These are phyloP conservation scores for Posidonia oceanica DNA, from an alignment of 116 monocot species.

Conservation along the genomic window DNA sequence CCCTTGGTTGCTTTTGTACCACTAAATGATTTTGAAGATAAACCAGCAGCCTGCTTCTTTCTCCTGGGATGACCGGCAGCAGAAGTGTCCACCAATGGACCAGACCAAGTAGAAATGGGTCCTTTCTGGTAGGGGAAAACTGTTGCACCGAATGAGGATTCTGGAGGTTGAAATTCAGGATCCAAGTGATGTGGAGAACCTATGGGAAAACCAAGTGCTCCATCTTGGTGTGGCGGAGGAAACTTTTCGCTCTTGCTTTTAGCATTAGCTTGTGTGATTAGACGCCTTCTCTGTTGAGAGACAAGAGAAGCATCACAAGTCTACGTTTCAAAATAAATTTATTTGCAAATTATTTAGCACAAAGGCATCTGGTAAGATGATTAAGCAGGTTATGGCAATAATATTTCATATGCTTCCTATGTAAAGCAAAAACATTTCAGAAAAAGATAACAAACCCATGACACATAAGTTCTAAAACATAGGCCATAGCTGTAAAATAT, in stretches of 20 bases:
- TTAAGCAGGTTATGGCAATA: no score
- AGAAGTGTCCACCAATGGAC: conserved; percentile 41
- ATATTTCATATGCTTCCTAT: no score
- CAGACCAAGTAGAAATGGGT: conserved; percentile 45
- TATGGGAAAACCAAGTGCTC: conserved; percentile 52
- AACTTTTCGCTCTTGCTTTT: conserved; percentile 95
- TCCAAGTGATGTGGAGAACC: conserved; percentile 50
- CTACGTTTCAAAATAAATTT: no score
- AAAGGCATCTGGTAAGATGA: not conserved
- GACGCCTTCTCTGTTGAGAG: conserved; percentile 40
- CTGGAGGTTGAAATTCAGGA: conserved; percentile 35
- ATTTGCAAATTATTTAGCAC: no score
- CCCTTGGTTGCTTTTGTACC: conserved; percentile 10
- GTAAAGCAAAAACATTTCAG: no score
- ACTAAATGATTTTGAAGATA: conserved; percentile 14
- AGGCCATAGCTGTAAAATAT: no score
- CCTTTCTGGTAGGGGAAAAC: conserved; percentile 47
- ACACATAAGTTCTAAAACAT: no score
- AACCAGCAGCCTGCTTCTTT: conserved; percentile 26
- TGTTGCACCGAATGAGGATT: conserved; percentile 37
- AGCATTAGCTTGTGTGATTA: conserved; percentile 59
- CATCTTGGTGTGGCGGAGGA: conserved; percentile 77
- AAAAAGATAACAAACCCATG: no score
- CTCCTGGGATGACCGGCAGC: conserved; percentile 13
- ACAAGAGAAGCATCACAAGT: not conserved